Base-by-base conservation (phyloP, 75 land plant genomes). In the Picea glauca region DNA sequence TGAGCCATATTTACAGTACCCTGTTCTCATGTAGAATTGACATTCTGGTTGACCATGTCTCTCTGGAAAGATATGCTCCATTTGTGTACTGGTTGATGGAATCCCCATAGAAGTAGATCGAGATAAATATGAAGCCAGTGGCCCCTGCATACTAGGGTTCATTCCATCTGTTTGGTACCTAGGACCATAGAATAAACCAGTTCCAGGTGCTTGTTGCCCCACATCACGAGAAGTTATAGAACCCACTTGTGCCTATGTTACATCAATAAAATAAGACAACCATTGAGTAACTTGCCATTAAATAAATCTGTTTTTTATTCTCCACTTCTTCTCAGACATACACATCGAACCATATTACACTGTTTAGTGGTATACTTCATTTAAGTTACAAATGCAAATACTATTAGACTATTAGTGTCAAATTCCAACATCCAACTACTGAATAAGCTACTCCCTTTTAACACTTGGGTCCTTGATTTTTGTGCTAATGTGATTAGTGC, bases 11-110 rank as follows among this genome's bases (percentile, higher is more conserved):
- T 88, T 91, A 81, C 94, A 92, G 67, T 83, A 87, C 60, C 94
- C 93, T 7, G 93, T 92, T 81, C 75, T 91, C 88, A 92, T 84
- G 78, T 92, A 92, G 66, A 84, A 88, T 40, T 88, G 91, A 78
- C 94, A 92, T 77, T 92, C 93, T 23, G 85, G 87, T 72, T 86
- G 85, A 31, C 94, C 93, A 14, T 85, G 83, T 79, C 90, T 83
- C 72, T 88, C 90, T 68, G 90, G 90, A 80, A 80, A 85, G 14
- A 67, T 38, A 59, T 64, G 77, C 35, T 83, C 90, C 80, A 81
- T 84, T 73, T 84, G 89, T 38, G 72, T 57, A 54, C 78, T 85
- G n/a, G 78, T 80, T 81, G 89, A 79, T 78, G 90, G 81, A 26
- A 83, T n/a, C 13, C 87, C 89, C 78, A 79, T 80, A 67, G 84